Percentiles rank a stretch among this genome's conserved stretches.
Conservation (phyloP, 2,329 filamentous ascomycete genomes). For the Neoscytalidium dimidiatum region DNA sequence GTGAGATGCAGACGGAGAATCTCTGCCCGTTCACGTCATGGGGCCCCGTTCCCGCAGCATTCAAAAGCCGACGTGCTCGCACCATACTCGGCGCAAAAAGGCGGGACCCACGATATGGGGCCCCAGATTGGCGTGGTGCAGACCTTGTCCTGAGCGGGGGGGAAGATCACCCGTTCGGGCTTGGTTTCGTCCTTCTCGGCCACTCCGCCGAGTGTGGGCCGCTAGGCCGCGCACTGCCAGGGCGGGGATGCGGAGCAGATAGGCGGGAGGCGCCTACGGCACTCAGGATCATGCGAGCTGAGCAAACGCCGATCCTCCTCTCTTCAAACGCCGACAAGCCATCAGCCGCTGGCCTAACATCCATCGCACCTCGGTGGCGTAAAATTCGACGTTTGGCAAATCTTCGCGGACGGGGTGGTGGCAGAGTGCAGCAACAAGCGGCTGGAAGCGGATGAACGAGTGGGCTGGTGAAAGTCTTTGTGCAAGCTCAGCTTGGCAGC, state of each 20-base stretch:
- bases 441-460: not conserved
- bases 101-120: conserved; percentile 11
- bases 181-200: not conserved
- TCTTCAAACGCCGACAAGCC: conserved; percentile 3
- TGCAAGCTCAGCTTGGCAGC: conserved; percentile 10
- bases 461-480: not conserved
- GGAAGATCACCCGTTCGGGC: not conserved
- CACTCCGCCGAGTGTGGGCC: not conserved
- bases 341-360: not conserved
- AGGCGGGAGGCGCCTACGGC: not conserved
- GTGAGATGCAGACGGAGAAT: conserved; percentile 11
- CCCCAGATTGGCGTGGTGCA: conserved; percentile 9
- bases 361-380: not conserved
- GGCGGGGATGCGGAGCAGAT: conserved; percentile 1
- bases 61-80: conserved; percentile 12
- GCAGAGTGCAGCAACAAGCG: not conserved
- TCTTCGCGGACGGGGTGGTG: not conserved
- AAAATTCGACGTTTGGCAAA: not conserved
- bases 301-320: not conserved
- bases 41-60: not conserved
- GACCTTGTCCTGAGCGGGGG: not conserved
- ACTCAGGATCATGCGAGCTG: not conserved
- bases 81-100: conserved; percentile 4
- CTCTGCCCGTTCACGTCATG: conserved; percentile 13
- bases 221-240: not conserved